Base-by-base conservation (phyloP, 2,329 filamentous ascomycete genomes). In the Diaporthe capsici region DNA sequence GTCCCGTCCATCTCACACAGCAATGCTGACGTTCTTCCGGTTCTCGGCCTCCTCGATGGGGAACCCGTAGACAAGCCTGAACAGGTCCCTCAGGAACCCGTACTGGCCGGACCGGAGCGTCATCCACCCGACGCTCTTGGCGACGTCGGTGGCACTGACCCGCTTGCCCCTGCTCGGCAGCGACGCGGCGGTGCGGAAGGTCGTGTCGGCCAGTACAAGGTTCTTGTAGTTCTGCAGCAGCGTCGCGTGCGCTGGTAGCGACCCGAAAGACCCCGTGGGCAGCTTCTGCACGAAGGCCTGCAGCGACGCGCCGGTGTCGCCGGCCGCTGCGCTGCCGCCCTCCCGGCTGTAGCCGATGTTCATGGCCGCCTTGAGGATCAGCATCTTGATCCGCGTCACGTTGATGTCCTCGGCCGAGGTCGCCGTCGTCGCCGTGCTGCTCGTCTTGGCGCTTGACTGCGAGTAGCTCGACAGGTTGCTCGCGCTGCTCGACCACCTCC, bases 341-440 rank as follows among this genome's bases (percentile, higher is more conserved):
- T 91, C 88, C 12, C 94, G 93, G 76, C 91, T 90, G 84, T 94
- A 98, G 15, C 95, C 95, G 4, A 94, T 90, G 81, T 96, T 96
- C 86, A 96, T 92, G 34, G 95, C 96, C 1, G 96, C 95, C 82
- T 95, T 95, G 55, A 97, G 87, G 44, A 97, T 92, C 13, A 98
- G 88, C 20, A 93, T 88, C 84, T 96, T 97, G 60, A 98, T 88
- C 17, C 94, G 92, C 15, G 91, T 90, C 49, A 98, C 89, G 79
- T 97, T 95, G 22, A 91, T 87, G 79, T 98, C 95, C 83, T 97
- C 95, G 3, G 88, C 87, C 5, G 89, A 85, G 1, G 92, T 91
- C 0, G 92, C 90, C 1, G 93, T 94, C 1, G 93, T 95, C 1
- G 93, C 92, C 1, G 94, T 95, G 80, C 92, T 94, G 34, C 92